phyloP scores from a whole-genome alignment of 2,329 filamentous ascomycete species.

The Ophiocordyceps camponoti-rufipedis region DNA sequence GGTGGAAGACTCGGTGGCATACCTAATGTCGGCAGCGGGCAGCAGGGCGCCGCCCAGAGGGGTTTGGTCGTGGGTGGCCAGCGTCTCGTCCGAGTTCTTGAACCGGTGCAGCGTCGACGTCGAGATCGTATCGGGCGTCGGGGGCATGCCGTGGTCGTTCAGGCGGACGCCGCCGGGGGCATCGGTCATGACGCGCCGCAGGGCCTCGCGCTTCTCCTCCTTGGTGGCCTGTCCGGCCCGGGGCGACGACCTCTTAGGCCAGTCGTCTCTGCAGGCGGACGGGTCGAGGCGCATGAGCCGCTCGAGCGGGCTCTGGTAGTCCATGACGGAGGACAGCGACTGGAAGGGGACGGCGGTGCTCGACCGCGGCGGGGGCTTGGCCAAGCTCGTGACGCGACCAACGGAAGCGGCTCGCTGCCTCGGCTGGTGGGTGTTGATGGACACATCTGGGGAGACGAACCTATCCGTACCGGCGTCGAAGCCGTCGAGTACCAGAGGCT shows the following conservation, averaged over 20 bases:
- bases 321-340: slow-evolving; percentile 21
- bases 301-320: slow-evolving; percentile 22
- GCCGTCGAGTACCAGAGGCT: slow-evolving; percentile 13
- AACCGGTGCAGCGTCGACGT: slow-evolving; percentile 33
- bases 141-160: slow-evolving; percentile 28
- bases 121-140: slow-evolving; percentile 41
- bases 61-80: slow-evolving; percentile 13
- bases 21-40: slow-evolving; percentile 6
- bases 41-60: slow-evolving; percentile 10
- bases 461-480: slow-evolving; percentile 3
- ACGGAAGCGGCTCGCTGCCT: slow-evolving; percentile 11
- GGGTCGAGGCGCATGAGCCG: slow-evolving; percentile 25
- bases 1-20: slow-evolving; percentile 1
- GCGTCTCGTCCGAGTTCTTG: slow-evolving; percentile 30
- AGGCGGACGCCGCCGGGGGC: slow-evolving; percentile 20
- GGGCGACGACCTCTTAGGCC: background rate
- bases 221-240: slow-evolving; percentile 9
- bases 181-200: slow-evolving; percentile 31
- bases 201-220: slow-evolving; percentile 27
- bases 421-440: background rate
- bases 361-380: slow-evolving; percentile 5
- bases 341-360: slow-evolving; percentile 19
- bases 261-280: slow-evolving; percentile 6
- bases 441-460: background rate
- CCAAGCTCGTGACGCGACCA: background rate